Evolutionary conservation across 108 stramenopile species (phyloP), one percentile per base, ranked within the genome.

Genomic region (Nitzschia sp.): DNA sequence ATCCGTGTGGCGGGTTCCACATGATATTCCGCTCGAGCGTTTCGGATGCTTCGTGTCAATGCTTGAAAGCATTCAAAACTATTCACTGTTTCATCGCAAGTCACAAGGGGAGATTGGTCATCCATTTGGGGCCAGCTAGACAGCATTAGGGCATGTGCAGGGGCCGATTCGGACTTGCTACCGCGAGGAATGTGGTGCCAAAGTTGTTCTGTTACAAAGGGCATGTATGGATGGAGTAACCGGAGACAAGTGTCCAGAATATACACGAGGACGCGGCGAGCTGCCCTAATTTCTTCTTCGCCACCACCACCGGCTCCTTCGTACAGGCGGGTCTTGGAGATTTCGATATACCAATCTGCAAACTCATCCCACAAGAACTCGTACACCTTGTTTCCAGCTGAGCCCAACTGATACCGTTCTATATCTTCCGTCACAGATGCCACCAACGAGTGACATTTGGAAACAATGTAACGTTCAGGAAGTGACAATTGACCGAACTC

Each of bases 221-320:
- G 98, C 96, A 97, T 97, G 86, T 95, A 97, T 10, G 98, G 98
- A 82, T 99, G 98, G 21, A 98, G 77, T 10, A 98, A 82, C 29
- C 95, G 83, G 65, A 98, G 71, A 70, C 87, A 88, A 1, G 91
- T 89, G 70, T 99, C 97, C 52, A 98, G 82, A 42, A 95, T 88
- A 78, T 97, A 97, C 12, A 96, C 93, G 42, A 99, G 76, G n/a
- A 93, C 92, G 20, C 93, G 89, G 41, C 92, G 65, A 2, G 95
- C 83, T 12, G 81, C 77, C 73, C 84, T 86, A 19, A 91, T 86
- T 24, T 92, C 90, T 51, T 85, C 83, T 29, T 67, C 75, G 44
- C 73, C 55, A 38, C 71, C 86, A 6, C 93, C 93, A 53, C 93
- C 93, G 50, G 77, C 73, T 29, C 93, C 89, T 78, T 91, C 88